Evolutionary conservation across 208 protist genomes (phyloP), one percentile per base, ranked within the genome.

Genomic region (Vickermania spadyakhi): DNA sequence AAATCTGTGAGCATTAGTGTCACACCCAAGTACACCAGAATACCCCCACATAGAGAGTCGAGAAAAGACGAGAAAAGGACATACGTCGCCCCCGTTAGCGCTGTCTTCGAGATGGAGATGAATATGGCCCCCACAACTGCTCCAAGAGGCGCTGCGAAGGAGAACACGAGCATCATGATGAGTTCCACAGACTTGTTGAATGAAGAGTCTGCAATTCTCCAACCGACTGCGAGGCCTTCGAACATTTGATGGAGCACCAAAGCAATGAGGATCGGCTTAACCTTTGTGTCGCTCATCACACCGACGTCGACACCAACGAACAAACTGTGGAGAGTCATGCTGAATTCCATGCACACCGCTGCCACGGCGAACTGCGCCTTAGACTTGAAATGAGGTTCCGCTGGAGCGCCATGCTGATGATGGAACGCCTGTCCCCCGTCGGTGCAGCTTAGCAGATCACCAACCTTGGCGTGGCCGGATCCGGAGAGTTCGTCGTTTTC

Each of bases 11-110:
- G 45, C 57, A 74, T 55, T 13, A 74, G 57, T 7, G 31, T 30
- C 41, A 74, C 64, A 13, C 28, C 68, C 42, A 74, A 50, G 52
- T 74, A 74, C 14, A 74, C 49, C 42, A 74, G 57, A 14, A 74
- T 69, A 3, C 68, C 68, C 23, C 62, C 63, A 41, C 68, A 74
- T 26, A 70, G 25, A 0, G 68, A 23, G 28, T 62, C 58, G 52
- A 56, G 52, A 25, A 74, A 56, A 21, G 56, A 56, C 30, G 61
- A 52, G 31, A 65, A 1, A 3, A 58, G 28, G 0, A 71, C 25
- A 31, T 66, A 71, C 1, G 59, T 59, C 1, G 45, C n/a, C 1
- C 64, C 64, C 4, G 36, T 70, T 25, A 70, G 25, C 13, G 55
- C 52, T 13, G 49, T 28, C 29, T 58, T 42, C 29, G 64, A 29